Evolutionary conservation across 352 stramenopile species (phyloP).

Genomic region (Pilasporangium apinafurcum): DNA sequence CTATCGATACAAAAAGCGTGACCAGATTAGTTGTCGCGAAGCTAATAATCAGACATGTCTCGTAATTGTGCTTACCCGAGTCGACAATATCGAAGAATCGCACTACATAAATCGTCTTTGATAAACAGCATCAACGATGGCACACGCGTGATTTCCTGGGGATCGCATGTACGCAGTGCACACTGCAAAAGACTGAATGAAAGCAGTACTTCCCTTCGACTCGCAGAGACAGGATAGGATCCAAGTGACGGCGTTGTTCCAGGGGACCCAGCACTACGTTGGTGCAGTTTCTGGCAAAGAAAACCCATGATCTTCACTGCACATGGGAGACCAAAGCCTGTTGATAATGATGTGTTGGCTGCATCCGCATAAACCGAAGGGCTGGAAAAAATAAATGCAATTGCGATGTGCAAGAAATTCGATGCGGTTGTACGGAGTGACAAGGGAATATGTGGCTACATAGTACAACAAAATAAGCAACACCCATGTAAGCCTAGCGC

Average conservation of each 20-base stretch:
- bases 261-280: conserved; percentile 17
- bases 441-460: conserved; percentile 51
- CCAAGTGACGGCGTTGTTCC: neutral
- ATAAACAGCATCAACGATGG: conserved; percentile 77
- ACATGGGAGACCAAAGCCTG: conserved; percentile 63
- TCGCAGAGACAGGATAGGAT: conserved; percentile 10
- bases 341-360: neutral
- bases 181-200: conserved; percentile 63
- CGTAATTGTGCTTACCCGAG: conserved; percentile 54
- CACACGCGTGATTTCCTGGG: conserved; percentile 31
- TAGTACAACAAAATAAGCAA: neutral
- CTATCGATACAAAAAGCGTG: conserved; percentile 5
- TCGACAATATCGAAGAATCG: conserved; percentile 62
- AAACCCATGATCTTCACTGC: conserved; percentile 78
- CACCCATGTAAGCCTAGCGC: neutral
- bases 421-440: conserved; percentile 58
- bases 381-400: conserved; percentile 63
- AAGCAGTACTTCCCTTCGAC: conserved; percentile 55
- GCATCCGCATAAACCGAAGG: conserved; percentile 36
- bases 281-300: conserved; percentile 74
- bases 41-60: no score
- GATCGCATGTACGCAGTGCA: conserved; percentile 47
- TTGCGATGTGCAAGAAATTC: conserved; percentile 49
- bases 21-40: neutral
- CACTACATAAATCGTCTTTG: conserved; percentile 78